These are phyloP conservation scores for Penstemon eatonii DNA, from an alignment of 257 asterid species.

Conservation along the genomic window DNA sequence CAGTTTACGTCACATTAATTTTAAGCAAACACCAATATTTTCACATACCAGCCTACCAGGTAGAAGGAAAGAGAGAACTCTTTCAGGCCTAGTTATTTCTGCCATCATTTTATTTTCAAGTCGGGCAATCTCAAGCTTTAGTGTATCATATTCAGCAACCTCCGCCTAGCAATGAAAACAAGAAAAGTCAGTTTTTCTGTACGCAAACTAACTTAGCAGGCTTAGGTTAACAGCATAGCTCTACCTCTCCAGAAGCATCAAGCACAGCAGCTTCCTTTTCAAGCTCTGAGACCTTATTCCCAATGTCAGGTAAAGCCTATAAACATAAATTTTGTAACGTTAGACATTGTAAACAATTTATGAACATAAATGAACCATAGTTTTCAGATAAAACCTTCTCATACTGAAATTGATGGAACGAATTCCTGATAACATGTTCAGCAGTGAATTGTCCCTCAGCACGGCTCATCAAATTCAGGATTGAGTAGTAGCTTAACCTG, in stretches of 20 bases:
- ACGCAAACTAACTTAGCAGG: constrained; percentile 21
- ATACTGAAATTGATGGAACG: constrained; percentile 95
- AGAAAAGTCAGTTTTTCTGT: constrained; percentile 13
- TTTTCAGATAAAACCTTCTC: constrained; percentile 67
- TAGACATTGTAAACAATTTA: constrained; percentile 25
- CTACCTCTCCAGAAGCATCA: constrained; percentile 93
- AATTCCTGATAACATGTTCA: constrained; percentile 90
- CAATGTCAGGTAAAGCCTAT: constrained; percentile 92
- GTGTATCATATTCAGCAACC: constrained; percentile 83
- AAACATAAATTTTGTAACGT: constrained; percentile 32
- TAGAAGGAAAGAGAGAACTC: constrained; percentile 78
- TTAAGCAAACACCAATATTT: constrained; percentile 5
- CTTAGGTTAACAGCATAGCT: constrained; percentile 23
- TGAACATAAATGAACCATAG: constrained; percentile 20
- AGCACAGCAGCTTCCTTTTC: constrained; percentile 92
- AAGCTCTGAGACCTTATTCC: constrained; percentile 69
- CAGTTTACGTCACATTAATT: background rate
- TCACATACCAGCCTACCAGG: constrained; percentile 94
- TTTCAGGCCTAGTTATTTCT: constrained; percentile 83
- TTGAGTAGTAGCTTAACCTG: constrained; percentile 93
- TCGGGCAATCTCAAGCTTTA: constrained; percentile 75
- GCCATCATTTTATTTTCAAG: constrained; percentile 90
- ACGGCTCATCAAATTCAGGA: constrained; percentile 92
- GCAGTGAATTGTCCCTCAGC: constrained; percentile 98
- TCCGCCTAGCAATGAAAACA: constrained; percentile 56